A percentile compares a stretch with the other conserved stretches of the same genome.
Conservation (phyloP, 306 rosid species). For the Castanea sativa region DNA sequence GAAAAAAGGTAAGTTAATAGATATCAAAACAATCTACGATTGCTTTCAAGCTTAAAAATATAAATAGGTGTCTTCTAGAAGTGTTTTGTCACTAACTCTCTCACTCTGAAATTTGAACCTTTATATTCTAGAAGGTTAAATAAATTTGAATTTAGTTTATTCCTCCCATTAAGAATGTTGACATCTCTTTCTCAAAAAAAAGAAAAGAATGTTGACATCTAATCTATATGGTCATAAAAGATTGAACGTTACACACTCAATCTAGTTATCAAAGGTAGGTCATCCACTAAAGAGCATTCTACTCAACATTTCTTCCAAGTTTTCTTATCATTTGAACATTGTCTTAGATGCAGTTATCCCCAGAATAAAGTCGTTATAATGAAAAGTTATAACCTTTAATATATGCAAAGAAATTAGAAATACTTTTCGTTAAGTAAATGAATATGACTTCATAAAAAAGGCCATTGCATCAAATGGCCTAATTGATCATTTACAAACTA, state of each 20-base stretch:
- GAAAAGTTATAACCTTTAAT: background rate
- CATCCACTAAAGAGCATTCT: constrained; percentile 6
- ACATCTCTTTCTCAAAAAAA: too few relatives aligned
- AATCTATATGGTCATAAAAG: background rate
- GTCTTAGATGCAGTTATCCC: background rate
- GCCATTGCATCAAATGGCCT: background rate
- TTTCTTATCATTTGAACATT: background rate
- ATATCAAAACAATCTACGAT: background rate
- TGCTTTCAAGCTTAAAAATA: background rate
- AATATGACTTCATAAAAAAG: background rate
- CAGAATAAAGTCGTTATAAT: background rate
- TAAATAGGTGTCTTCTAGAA: background rate
- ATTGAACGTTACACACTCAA: constrained; percentile 15
- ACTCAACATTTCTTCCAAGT: constrained; percentile 2
- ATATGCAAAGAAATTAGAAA: background rate
- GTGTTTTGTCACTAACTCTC: background rate
- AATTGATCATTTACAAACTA: too few relatives aligned
- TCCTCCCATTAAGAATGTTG: constrained; percentile 8
- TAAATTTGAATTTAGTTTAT: background rate
- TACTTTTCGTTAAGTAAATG: too few relatives aligned
- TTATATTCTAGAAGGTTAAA: constrained; percentile 13
- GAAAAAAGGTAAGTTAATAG: background rate
- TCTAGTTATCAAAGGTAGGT: constrained; percentile 35
- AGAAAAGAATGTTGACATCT: background rate
- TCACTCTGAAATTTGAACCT: background rate